Evolutionary conservation across 805 yeast species (phyloP).

Genomic region (Candida chauliodis): DNA sequence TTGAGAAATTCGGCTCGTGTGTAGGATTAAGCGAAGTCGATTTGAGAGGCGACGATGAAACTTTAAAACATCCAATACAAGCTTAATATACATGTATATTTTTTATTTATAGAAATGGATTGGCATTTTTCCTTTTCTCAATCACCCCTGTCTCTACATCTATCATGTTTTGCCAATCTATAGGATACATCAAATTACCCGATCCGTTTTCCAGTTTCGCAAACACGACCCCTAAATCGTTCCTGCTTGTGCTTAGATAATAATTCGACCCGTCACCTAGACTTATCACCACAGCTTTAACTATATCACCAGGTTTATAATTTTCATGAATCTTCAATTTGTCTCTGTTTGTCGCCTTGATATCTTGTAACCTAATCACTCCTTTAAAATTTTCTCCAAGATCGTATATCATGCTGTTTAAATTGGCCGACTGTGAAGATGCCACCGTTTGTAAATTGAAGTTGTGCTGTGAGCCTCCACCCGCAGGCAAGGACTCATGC

Average conservation of each 20-base stretch:
- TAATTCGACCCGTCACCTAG: conserved; percentile 93
- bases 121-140: conserved; percentile 88
- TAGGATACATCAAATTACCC: conserved; percentile 78
- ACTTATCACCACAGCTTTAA: conserved; percentile 77
- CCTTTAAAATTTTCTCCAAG: conserved; percentile 89
- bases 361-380: conserved; percentile 79
- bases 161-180: conserved; percentile 96
- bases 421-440: conserved; percentile 35
- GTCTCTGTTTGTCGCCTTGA: conserved; percentile 88
- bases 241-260: conserved; percentile 82
- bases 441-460: conserved; percentile 28
- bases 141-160: conserved; percentile 68
- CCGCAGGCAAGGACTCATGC: conserved; percentile 37
- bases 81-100: neutral
- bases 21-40: conserved; percentile 80
- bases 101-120: conserved; percentile 57
- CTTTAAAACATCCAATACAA: conserved; percentile 21
- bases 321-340: conserved; percentile 73
- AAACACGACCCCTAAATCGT: conserved; percentile 90
- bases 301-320: conserved; percentile 89
- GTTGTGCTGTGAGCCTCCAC: conserved; percentile 45
- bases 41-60: conserved; percentile 49
- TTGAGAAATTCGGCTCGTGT: conserved; percentile 62
- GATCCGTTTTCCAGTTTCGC: conserved; percentile 68
- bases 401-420: conserved; percentile 50